Base-by-base conservation (phyloP, 139 green algal genomes). In the Chlamydomonas asymmetrica region DNA sequence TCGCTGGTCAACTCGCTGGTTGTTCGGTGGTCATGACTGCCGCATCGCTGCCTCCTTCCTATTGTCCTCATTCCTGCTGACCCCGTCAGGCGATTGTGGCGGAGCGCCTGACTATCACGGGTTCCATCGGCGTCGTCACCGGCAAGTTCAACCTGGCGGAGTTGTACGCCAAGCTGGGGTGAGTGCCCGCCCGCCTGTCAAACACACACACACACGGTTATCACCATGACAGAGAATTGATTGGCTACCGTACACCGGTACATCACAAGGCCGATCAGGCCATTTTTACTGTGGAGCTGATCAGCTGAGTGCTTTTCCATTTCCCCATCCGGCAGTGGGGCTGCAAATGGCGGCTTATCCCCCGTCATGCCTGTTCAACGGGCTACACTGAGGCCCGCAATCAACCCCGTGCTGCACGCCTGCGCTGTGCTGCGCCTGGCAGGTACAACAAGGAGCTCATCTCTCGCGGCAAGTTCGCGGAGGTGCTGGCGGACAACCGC, bases 121-220 rank as follows among this genome's bases (percentile, higher is more conserved):
- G 95, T 32, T 92, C 78, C 73, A 98, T 98, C 39, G 95, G 95
- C 38, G 93, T 98, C 16, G 90, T 96, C 4, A 88, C 84, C 23
- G 92, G 90, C 63, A 98, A 98, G 79, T 95, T 98, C 87, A 97
- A 92, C 80, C 83, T 98, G 76, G 65, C 76, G 39, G 83, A 93
- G 76, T 82, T 99, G 73, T 98, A 97, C 76, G 66, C 89, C 31
- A 88, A 87, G 52, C 66, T 93, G 6, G 91, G 82, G 78, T 87
- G 67, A 63, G 69, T 1, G 27, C 5, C 16, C 13, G 32, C 34
- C 4, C 31, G 34, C 38, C 6, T 35, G 52, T 34, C 23, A 5
- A 23, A 63, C 66, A 60, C 43, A 22, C 27, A 60, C 13, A 9
- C 20, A 41, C 10, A 34, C 25, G 43, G 29, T 61, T n/a, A n/a